Percentiles rank a stretch among this genome's conserved stretches.
phyloP scores from a whole-genome alignment of 2,329 filamentous ascomycete genomes.

The Aspergillus persii region DNA sequence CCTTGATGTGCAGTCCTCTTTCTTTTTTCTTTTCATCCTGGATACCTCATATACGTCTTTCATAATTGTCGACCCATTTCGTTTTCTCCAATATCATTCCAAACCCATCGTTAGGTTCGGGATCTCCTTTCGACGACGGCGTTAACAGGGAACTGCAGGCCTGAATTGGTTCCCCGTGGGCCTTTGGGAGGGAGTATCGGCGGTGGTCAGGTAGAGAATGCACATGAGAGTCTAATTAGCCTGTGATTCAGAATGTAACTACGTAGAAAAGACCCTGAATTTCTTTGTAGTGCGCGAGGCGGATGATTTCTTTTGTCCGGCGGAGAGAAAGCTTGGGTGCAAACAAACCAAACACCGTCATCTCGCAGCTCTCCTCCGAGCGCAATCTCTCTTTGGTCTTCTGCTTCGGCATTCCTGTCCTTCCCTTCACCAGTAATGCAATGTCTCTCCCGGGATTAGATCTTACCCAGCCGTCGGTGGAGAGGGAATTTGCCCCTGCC shows the following conservation, averaged over 20 bases:
- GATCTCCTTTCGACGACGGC: neutral
- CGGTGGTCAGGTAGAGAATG: neutral
- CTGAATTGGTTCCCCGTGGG: neutral
- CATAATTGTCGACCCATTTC: slow-evolving; percentile 19
- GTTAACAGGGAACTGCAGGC: neutral
- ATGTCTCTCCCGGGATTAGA: slow-evolving; percentile 77
- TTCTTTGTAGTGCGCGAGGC: too few species aligned
- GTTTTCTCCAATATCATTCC: slow-evolving; percentile 9
- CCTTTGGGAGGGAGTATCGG: neutral
- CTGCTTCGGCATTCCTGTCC: neutral
- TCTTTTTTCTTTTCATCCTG: slow-evolving; percentile 13
- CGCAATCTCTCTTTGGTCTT: neutral
- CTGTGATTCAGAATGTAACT: neutral
- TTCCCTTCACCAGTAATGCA: slow-evolving; percentile 19
- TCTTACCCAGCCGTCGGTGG: slow-evolving; percentile 62
- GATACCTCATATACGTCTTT: slow-evolving; percentile 21
- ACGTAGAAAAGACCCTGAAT: too few species aligned
- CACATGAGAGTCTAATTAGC: neutral
- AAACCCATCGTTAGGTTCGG: slow-evolving; percentile 1
- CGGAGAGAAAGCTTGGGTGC: slow-evolving; percentile 4
- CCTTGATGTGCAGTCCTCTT: slow-evolving; percentile 13
- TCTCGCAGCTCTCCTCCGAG: neutral
- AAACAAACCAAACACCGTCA: slow-evolving; percentile 24
- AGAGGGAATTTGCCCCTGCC: slow-evolving; percentile 35
- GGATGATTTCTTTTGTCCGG: neutral